Evolutionary conservation across 2,329 filamentous ascomycete genomes (phyloP).

Genomic region (Epichloe bromicola): DNA sequence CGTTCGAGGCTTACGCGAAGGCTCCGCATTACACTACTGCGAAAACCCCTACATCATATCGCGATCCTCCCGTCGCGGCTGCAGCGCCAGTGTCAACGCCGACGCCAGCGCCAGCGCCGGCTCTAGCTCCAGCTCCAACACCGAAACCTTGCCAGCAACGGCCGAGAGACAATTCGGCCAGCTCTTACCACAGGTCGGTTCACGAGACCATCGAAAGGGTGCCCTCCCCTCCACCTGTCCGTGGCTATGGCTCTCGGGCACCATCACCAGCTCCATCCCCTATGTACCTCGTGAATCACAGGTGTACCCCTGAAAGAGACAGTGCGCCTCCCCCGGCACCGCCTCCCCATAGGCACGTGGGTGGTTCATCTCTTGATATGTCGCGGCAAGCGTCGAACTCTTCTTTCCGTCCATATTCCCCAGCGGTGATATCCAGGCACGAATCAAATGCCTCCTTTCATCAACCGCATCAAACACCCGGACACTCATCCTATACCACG

Average conservation of each 20-base stretch:
- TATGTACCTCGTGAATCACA: conserved; percentile 13
- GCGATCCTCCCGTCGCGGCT: conserved; percentile 24
- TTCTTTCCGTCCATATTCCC: conserved; percentile 18
- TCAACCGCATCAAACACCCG: conserved; percentile 15
- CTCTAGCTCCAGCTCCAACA: conserved; percentile 6
- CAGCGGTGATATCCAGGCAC: conserved; percentile 20
- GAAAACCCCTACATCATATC: conserved; percentile 45
- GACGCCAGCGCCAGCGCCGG: conserved; percentile 10
- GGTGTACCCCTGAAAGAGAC: conserved; percentile 24
- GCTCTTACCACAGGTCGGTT: conserved; percentile 15
- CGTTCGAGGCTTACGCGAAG: conserved; percentile 54
- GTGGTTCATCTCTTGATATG: conserved; percentile 13
- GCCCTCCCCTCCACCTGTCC: conserved; percentile 13
- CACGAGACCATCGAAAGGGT: conserved; percentile 10
- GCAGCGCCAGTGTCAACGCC: conserved; percentile 8
- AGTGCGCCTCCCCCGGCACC: conserved; percentile 76
- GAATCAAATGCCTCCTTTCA: conserved; percentile 23
- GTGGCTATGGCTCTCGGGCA: conserved; percentile 20
- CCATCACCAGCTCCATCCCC: conserved; percentile 13
- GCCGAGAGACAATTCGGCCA: conserved; percentile 11
- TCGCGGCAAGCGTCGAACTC: conserved; percentile 24
- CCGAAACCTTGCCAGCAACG: conserved; percentile 6
- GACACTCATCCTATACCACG: conserved; percentile 28
- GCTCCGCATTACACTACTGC: conserved; percentile 53
- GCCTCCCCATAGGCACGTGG: conserved; percentile 63